phyloP scores from a whole-genome alignment of 495 filamentous ascomycete species.

The Neurospora intermedia region DNA sequence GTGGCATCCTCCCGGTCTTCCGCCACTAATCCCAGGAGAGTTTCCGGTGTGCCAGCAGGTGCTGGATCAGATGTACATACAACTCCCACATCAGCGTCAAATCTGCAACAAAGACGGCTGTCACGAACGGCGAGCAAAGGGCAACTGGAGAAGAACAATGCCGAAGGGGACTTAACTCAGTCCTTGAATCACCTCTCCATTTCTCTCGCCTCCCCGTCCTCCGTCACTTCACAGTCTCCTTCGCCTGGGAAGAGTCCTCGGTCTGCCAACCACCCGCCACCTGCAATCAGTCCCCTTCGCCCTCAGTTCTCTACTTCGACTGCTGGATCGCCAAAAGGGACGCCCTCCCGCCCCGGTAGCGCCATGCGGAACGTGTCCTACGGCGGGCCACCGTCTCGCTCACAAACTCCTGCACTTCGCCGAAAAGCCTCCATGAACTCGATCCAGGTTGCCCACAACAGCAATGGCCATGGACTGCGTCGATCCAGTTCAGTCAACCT shows the following conservation, averaged over 20 bases:
- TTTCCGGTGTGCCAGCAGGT: neutral
- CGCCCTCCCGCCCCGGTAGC: constrained; percentile 24
- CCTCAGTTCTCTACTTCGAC: neutral
- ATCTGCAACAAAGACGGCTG: constrained; percentile 7
- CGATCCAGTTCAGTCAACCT: constrained; percentile 36
- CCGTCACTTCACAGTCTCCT: constrained; percentile 12
- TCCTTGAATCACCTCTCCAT: constrained; percentile 34
- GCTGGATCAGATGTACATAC: neutral
- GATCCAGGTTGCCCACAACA: constrained; percentile 30
- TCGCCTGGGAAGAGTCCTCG: constrained; percentile 9
- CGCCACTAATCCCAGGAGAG: neutral
- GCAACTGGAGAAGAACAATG: neutral
- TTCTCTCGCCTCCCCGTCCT: constrained; percentile 18
- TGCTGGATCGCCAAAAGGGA: constrained; percentile 20
- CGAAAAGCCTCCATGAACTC: constrained; percentile 47
- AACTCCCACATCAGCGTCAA: neutral
- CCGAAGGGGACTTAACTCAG: constrained; percentile 25
- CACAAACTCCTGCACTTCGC: constrained; percentile 36
- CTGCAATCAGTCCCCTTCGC: constrained; percentile 4
- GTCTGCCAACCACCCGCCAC: constrained; percentile 13
- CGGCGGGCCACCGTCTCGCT: constrained; percentile 35
- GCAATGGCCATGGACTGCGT: constrained; percentile 9
- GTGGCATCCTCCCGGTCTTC: neutral
- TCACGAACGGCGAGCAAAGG: neutral
- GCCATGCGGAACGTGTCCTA: constrained; percentile 38